phyloP scores from a whole-genome alignment of 495 filamentous ascomycete genomes.

The Penicillium silybi region DNA sequence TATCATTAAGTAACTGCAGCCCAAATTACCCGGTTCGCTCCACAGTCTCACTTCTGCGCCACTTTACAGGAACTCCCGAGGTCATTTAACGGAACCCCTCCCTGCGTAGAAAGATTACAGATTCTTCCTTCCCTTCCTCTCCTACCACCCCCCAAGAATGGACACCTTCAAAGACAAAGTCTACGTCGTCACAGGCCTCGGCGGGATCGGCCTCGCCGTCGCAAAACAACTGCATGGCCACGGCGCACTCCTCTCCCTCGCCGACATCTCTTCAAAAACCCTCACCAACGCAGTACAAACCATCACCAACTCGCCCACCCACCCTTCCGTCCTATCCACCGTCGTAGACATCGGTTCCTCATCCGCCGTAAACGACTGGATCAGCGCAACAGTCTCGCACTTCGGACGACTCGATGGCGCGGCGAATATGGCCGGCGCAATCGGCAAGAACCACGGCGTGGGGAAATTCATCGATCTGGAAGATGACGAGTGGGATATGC shows the following conservation, averaged over 20 bases:
- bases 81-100: not conserved
- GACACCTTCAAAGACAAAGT: constrained; percentile 40
- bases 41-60: not conserved
- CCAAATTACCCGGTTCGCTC: not conserved
- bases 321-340: constrained; percentile 22
- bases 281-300: constrained; percentile 23
- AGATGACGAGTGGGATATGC: constrained; percentile 49
- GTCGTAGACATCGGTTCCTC: constrained; percentile 39
- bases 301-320: constrained; percentile 1
- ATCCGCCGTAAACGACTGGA: constrained; percentile 45
- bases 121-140: not conserved
- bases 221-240: constrained; percentile 44
- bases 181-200: constrained; percentile 52
- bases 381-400: constrained; percentile 33
- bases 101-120: not conserved
- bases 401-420: constrained; percentile 53
- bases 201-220: constrained; percentile 57
- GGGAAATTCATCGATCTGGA: constrained; percentile 35
- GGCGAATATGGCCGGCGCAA: constrained; percentile 54
- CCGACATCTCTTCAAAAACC: constrained; percentile 42
- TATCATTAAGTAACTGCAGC: not conserved
- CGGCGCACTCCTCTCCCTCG: constrained; percentile 50
- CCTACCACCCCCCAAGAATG: constrained; percentile 6
- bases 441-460: constrained; percentile 33
- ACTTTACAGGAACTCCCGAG: no score